A percentile compares a stretch with the other conserved stretches of the same genome.
phyloP scores from a whole-genome alignment of 306 rosid species.

The Prinsepia uniflora region DNA sequence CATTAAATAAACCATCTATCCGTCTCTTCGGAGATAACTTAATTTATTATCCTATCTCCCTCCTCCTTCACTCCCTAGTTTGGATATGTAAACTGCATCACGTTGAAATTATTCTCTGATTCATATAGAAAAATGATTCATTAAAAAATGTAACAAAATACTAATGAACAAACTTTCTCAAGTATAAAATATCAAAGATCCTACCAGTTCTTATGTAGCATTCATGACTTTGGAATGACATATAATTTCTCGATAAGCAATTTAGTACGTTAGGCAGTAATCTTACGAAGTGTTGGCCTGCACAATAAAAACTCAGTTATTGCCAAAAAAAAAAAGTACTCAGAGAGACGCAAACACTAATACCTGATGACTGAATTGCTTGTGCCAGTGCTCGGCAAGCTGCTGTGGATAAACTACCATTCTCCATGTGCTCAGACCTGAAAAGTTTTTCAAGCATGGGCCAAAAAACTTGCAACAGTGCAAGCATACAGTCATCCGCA shows the following conservation, averaged over 20 bases:
- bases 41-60: neutral
- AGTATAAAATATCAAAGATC: slow-evolving; percentile 10
- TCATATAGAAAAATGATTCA: neutral
- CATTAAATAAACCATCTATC: neutral
- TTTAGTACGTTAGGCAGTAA: slow-evolving; percentile 76
- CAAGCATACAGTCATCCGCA: slow-evolving; percentile 68
- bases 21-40: neutral
- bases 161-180: neutral
- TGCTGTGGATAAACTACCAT: slow-evolving; percentile 71
- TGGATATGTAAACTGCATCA: neutral
- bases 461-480: slow-evolving; percentile 75
- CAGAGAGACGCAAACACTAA: neutral
- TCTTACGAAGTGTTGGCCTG: slow-evolving; percentile 80
- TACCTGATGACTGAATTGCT: slow-evolving; percentile 94
- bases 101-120: neutral
- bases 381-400: slow-evolving; percentile 93
- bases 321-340: neutral
- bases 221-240: slow-evolving; percentile 80
- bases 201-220: slow-evolving; percentile 93
- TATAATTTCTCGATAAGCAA: slow-evolving; percentile 76
- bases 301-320: slow-evolving; percentile 23
- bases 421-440: slow-evolving; percentile 86
- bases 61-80: neutral
- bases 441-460: slow-evolving; percentile 83
- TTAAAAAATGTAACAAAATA: neutral